Evolutionary conservation across 176 grass and related monocot genomes (phyloP), one percentile per base, ranked within the genome.

Genomic region (Calamus simplicifolius): DNA sequence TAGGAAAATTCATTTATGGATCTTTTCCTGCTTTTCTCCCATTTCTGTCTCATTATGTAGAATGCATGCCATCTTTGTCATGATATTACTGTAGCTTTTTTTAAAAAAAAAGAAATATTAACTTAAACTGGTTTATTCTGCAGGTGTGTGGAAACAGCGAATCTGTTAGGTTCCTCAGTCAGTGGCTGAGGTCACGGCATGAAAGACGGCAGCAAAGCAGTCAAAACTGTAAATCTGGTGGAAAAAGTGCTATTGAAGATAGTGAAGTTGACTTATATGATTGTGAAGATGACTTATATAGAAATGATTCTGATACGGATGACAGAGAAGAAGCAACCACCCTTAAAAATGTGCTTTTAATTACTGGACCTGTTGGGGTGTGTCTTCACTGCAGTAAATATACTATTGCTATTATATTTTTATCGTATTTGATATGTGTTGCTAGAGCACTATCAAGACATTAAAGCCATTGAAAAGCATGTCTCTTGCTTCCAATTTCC

Each of bases 281-380:
- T 18, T 63, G 51, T 63, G 74, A 84, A 16, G 71, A 27, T 68
- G 80, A 66, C 61, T 82, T 64, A 14, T 90, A 71, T 66, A 56
- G 82, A 59, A 68, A 64, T 75, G 87, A 67, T 54, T 87, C 75
- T 75, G 87, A 91, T 62, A 66, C 67, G 50, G 72, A 90, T 78
- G 78, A 76, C 58, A 80, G 74, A 52, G 73, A 76, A 58, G 73
- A 75, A 64, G 73, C 56, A 73, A 50, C 64, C 69, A 71, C 67
- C 57, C 77, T 68, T 63, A 66, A 78, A 21, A 97, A 80, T 62
- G 84, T 85, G 54, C 81, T 97, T 85, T 80, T 97, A 78, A 84
- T 97, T 74, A 97, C 87, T 75, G 92, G 92, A 75, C 92, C 92
- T 59, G 87, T 91, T 69, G 92, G 92, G 80, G 92, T 97, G 71